Conservation (phyloP, 78 protist species). For the Dictyostelium purpureum region DNA sequence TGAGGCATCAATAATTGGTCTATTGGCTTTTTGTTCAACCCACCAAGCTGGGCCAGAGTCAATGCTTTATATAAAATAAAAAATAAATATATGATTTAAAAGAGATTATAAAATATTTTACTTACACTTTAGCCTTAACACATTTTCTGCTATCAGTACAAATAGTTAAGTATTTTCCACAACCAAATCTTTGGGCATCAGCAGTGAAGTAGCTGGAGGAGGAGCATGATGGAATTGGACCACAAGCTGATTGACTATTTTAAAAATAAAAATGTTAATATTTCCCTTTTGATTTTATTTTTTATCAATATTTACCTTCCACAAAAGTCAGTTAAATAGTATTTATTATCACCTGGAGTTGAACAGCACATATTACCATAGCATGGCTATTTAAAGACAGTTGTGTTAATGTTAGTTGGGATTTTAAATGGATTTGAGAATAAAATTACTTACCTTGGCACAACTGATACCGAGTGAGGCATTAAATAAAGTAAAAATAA, state of each 20-base stretch:
- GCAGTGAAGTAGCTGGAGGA: conserved; percentile 31
- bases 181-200: conserved; percentile 56
- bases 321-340: conserved; percentile 70
- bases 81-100: neutral
- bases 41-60: conserved; percentile 47
- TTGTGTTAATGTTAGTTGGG: too few relatives aligned
- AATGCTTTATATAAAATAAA: neutral
- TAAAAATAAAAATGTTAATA: too few relatives aligned
- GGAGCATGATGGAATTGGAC: conserved; percentile 52
- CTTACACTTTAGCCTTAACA: conserved; percentile 16
- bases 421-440: too few relatives aligned
- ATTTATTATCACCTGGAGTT: neutral
- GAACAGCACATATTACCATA: conserved; percentile 26
- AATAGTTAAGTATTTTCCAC: conserved; percentile 22
- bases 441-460: too few relatives aligned
- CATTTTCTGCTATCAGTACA: conserved; percentile 9
- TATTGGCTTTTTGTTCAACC: conserved; percentile 36
- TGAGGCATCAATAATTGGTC: conserved; percentile 42
- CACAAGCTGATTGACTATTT: conserved; percentile 34
- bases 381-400: too few relatives aligned
- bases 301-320: too few relatives aligned
- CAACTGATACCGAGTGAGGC: too few relatives aligned
- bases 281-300: too few relatives aligned
- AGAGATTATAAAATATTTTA: too few relatives aligned
- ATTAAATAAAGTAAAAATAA: too few relatives aligned